Conservation (phyloP, 2,329 filamentous ascomycete genomes). For the Ascocoryne sarcoides region DNA sequence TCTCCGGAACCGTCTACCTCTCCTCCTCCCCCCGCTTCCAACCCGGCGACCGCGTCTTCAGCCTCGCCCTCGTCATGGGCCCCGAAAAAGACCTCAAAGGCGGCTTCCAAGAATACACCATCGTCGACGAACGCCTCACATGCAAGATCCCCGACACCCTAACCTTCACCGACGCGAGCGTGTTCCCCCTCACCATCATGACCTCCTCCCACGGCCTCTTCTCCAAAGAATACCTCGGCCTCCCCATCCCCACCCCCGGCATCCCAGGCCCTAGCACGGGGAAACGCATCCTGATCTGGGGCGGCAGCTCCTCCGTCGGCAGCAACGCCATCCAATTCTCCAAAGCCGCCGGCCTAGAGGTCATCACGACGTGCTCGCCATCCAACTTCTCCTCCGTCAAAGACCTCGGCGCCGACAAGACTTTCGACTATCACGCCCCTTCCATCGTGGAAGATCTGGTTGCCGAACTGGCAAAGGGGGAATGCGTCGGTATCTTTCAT, state of each 20-base stretch:
- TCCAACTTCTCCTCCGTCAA: constrained; percentile 30
- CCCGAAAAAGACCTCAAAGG: too few species aligned
- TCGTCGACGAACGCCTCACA: constrained; percentile 14
- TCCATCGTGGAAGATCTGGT: constrained; percentile 10
- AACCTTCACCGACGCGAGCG: constrained; percentile 25
- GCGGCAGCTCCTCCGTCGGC: constrained; percentile 16
- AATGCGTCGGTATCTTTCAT: neutral
- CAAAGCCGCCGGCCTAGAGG: constrained; percentile 33
- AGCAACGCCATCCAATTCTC: constrained; percentile 36
- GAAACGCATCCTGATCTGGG: constrained; percentile 31
- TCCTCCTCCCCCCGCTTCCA: constrained; percentile 33
- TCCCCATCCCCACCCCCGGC: constrained; percentile 21
- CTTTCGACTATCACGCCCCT: constrained; percentile 32
- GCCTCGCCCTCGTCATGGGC: constrained; percentile 18
- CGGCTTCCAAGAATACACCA: constrained; percentile 27
- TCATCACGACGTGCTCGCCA: constrained; percentile 31
- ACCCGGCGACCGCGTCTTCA: constrained; percentile 43
- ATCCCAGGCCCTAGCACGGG: constrained; percentile 22
- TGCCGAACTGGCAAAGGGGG: constrained; percentile 1
- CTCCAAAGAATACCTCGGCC: constrained; percentile 14
- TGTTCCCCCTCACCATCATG: constrained; percentile 26
- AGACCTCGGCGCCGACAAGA: constrained; percentile 32
- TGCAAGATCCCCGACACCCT: constrained; percentile 23
- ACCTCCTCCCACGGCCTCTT: constrained; percentile 28
- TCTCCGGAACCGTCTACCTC: constrained; percentile 45